Percentiles rank a stretch among this genome's conserved stretches.
These are phyloP conservation scores for Acer saccharum DNA, from an alignment of 345 rosid species.

Conservation along the genomic window DNA sequence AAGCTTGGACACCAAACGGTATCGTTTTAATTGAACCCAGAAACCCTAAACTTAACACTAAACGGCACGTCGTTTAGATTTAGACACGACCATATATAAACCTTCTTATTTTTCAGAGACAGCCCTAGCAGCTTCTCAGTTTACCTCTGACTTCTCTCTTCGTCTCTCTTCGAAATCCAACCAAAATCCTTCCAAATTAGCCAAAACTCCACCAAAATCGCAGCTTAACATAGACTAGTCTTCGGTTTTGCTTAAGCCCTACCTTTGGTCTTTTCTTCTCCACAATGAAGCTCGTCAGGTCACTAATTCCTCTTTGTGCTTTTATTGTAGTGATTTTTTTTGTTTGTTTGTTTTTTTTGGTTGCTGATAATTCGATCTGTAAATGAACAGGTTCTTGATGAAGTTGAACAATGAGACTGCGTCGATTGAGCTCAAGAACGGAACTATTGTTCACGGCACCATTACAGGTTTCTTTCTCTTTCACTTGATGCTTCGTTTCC, in stretches of 20 bases:
- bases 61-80: too few relatives aligned
- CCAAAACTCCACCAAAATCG: too few relatives aligned
- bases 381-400: constrained; percentile 78
- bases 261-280: neutral
- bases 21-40: too few relatives aligned
- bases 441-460: constrained; percentile 91
- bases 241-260: constrained; percentile 11
- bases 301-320: neutral
- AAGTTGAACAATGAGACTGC: constrained; percentile 95
- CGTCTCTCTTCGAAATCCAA: too few relatives aligned
- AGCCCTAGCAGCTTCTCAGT: too few relatives aligned
- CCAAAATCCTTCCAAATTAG: too few relatives aligned
- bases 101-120: too few relatives aligned
- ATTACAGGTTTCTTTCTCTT: constrained; percentile 62
- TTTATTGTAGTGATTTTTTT: neutral
- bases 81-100: too few relatives aligned
- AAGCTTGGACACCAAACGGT: too few relatives aligned
- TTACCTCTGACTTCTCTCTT: too few relatives aligned
- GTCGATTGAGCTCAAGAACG: constrained; percentile 94
- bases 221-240: too few relatives aligned
- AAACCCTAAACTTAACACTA: too few relatives aligned
- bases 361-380: neutral
- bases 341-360: neutral
- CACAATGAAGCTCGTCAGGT: constrained; percentile 66
- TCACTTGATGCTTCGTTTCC: neutral